Evolutionary conservation across 768 basidiomycete species (phyloP).

Genomic region (Podaxis sp.): DNA sequence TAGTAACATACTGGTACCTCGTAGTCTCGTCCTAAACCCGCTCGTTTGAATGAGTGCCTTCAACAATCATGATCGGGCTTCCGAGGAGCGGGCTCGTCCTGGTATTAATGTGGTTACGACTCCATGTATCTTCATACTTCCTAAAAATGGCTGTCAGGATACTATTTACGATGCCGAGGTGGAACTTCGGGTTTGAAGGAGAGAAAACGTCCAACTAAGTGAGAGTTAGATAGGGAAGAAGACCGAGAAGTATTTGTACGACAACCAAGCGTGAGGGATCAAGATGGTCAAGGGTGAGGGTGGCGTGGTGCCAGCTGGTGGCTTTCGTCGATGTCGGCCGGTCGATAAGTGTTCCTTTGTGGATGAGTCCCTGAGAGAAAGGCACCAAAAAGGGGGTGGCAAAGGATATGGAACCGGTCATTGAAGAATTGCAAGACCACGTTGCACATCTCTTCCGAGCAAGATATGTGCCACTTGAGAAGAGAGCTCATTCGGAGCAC

Average conservation of each 20-base stretch:
- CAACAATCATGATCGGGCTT: background rate
- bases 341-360: background rate
- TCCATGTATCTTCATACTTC: constrained; percentile 1
- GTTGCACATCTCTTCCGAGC: background rate
- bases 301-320: background rate
- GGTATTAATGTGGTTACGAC: constrained; percentile 2
- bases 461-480: background rate
- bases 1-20: background rate
- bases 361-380: background rate
- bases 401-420: too few relatives aligned
- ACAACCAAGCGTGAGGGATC: background rate
- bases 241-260: background rate
- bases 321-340: background rate
- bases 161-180: constrained; percentile 1
- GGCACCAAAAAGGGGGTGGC: background rate
- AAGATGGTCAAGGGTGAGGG: background rate
- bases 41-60: background rate
- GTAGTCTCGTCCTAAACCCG: constrained; percentile 4
- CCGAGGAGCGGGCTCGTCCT: constrained; percentile 1
- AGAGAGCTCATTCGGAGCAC: background rate
- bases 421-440: background rate
- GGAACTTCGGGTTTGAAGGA: background rate
- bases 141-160: constrained; percentile 1
- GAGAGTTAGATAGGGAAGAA: constrained; percentile 11
- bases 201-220: background rate